These are phyloP conservation scores for Afroboletus lepidellus DNA, from an alignment of 1,284 basidiomycete species.

Conservation along the genomic window DNA sequence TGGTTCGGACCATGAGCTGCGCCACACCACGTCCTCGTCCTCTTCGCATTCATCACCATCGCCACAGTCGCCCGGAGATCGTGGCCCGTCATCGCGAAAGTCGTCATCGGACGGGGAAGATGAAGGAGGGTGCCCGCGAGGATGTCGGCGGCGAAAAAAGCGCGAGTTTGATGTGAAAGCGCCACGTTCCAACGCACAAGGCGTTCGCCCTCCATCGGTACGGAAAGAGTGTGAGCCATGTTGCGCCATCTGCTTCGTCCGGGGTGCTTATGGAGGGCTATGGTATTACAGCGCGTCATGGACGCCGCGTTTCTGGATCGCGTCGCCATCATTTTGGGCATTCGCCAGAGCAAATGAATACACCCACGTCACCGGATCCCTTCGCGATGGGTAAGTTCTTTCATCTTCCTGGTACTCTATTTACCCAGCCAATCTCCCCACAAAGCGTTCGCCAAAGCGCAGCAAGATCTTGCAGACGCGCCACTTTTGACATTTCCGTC, in stretches of 20 bases:
- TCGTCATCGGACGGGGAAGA: slow-evolving; percentile 20
- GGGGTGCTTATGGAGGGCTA: not conserved
- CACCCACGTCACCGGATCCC: slow-evolving; percentile 14
- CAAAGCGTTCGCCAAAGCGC: slow-evolving; percentile 21
- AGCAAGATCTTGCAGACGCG: slow-evolving; percentile 4
- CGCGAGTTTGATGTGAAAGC: slow-evolving; percentile 15
- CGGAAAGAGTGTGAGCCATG: slow-evolving; percentile 21
- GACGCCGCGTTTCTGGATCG: slow-evolving; percentile 15
- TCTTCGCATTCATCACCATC: slow-evolving; percentile 13
- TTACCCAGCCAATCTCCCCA: not conserved
- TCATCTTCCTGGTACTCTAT: not conserved
- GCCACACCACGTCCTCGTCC: slow-evolving; percentile 12
- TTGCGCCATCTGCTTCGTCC: not conserved
- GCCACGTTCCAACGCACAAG: not conserved
- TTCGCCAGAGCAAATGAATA: slow-evolving; percentile 2
- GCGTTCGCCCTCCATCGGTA: not conserved
- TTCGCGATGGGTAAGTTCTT: slow-evolving; percentile 23
- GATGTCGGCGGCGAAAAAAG: slow-evolving; percentile 21
- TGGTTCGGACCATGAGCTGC: not conserved
- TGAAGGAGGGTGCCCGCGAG: slow-evolving; percentile 9
- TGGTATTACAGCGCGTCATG: slow-evolving; percentile 15
- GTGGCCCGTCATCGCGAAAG: slow-evolving; percentile 1
- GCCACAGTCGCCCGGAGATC: slow-evolving; percentile 12
- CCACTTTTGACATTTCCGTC: slow-evolving; percentile 10
- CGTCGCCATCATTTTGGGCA: slow-evolving; percentile 8